Base-by-base conservation (phyloP, 169 alveolate species). In the Cryptosporidium ryanae region DNA sequence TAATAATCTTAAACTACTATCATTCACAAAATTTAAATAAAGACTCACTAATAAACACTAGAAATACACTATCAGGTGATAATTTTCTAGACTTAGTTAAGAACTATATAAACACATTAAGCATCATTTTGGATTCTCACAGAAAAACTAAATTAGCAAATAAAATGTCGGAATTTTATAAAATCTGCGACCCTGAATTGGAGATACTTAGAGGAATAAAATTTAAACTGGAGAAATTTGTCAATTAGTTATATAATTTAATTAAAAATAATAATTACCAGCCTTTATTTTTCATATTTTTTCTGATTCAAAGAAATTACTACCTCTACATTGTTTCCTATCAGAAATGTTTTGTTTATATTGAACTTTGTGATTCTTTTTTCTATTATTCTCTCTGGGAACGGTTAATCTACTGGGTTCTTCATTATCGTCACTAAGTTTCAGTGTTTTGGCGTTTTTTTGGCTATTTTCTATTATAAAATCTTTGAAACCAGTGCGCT, bases 401-500 rank as follows among this genome's bases (percentile, higher is more conserved):
- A 6, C 8, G 1, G 8, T 12, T 52, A 52, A 52, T 5, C 13
- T 52, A n/a, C 13, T 12, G 27, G 27, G 5, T 52, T 12, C 63
- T n/a, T 52, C 27, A n/a, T 7, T 12, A n/a, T 52, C 31, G 13
- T 52, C 27, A 52, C 27, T 52, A 7, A 52, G 13, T 12, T 52
- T 17, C 5, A 21, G 27, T n/a, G 21, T 52, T 52, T 52, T 52
- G 13, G 27, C 27, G 13, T 52, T 52, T 52, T 52, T 52, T 6
- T 7, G 13, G 13, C 8, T 52, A 12, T 5, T 52, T n/a, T 52
- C 21, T 52, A 52, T 52, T 6, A 7, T 52, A 21, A 68, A 68
- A 32, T 68, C 54, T 18, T 64, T 21, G 38, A 68, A 68, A 17
- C 83, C 83, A 2, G 83, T 68, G 15, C 66, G 46, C 8, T 65